Evolutionary conservation across 2,329 filamentous ascomycete species (phyloP), one percentile per base, ranked within the genome.

Genomic region (Phialemoniopsis sp.): DNA sequence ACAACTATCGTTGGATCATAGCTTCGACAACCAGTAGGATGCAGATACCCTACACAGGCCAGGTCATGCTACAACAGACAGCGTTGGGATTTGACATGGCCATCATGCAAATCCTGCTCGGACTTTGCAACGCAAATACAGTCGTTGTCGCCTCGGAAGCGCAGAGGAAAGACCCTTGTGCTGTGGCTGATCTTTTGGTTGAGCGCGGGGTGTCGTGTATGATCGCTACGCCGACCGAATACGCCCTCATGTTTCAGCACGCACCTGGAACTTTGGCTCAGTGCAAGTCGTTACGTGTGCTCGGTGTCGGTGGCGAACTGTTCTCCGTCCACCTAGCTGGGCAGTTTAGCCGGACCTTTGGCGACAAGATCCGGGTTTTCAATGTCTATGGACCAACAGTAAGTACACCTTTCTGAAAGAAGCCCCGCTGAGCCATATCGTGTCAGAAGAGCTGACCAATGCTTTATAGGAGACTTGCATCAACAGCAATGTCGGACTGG

Each of bases 211-310:
- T 71, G 10, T 63, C 55, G 1, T 48, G 50, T 17, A 67, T 63
- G 1, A 41, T 42, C 5, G 53, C 47, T 5, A 60, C 58, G 4
- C 63, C 65, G 0, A 58, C 65, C 1, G 64, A 68, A 41, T 65
- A 64, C 32, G 13, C 33, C 1, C 15, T 37, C 6, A 43, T 39
- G 40, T 30, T 54, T 2, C 34, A 36, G 3, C 54, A 40, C 30
- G 54, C n/a, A 18, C n/a, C 29, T 10, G 36, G 9, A 8, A 10
- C 13, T 12, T 18, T 32, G 3, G 36, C 17, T 12, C 29, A 29
- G 8, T 32, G 29, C 17, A 15, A 16, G 9, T 38, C 29, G 36
- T 10, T 26, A 10, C 13, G 30, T 5, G 32, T 29, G 36, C 36
- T 28, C 18, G 8, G 32, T 4, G 29, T 31, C 17, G 36, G 10